Conservation (phyloP, 2,329 filamentous ascomycete species). For the Calonectria honghensis region DNA sequence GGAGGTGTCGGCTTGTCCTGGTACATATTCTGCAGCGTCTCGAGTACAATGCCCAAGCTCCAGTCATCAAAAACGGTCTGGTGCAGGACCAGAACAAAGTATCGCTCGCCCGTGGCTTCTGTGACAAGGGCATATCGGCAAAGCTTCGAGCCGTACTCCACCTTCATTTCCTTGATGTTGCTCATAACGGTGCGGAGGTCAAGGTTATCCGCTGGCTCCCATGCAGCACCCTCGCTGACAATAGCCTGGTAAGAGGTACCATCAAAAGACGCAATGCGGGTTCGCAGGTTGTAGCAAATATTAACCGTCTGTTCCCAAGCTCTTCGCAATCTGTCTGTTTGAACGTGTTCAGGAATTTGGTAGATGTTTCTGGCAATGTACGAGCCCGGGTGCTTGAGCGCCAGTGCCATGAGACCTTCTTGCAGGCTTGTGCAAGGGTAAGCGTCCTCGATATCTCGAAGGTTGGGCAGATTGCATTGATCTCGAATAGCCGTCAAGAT, state of each 20-base stretch:
- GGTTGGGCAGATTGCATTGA: constrained; percentile 3
- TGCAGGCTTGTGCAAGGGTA: constrained; percentile 71
- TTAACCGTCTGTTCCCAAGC: constrained; percentile 35
- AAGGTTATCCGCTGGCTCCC: not conserved
- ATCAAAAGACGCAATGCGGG: constrained; percentile 32
- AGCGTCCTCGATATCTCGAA: constrained; percentile 63
- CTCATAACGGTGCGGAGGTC: not conserved
- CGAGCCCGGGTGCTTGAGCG: constrained; percentile 47
- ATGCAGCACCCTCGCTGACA: not conserved
- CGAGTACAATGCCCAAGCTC: constrained; percentile 36
- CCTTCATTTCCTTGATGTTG: constrained; percentile 22
- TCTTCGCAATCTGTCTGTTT: constrained; percentile 11
- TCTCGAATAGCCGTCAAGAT: not conserved
- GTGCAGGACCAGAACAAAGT: constrained; percentile 45
- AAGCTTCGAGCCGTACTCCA: constrained; percentile 35
- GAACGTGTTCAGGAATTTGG: not conserved
- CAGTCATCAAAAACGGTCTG: constrained; percentile 46
- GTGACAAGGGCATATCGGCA: constrained; percentile 36
- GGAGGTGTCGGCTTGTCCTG: constrained; percentile 19
- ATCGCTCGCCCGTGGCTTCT: constrained; percentile 12
- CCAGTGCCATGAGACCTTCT: constrained; percentile 69
- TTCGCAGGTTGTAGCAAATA: constrained; percentile 30
- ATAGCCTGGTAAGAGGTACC: not conserved
- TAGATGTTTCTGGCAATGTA: constrained; percentile 38
- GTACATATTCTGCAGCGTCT: constrained; percentile 30